Percentiles rank a stretch among this genome's conserved stretches.
phyloP scores from a whole-genome alignment of 2,329 filamentous ascomycete species.

The Xylariaceae sp. region DNA sequence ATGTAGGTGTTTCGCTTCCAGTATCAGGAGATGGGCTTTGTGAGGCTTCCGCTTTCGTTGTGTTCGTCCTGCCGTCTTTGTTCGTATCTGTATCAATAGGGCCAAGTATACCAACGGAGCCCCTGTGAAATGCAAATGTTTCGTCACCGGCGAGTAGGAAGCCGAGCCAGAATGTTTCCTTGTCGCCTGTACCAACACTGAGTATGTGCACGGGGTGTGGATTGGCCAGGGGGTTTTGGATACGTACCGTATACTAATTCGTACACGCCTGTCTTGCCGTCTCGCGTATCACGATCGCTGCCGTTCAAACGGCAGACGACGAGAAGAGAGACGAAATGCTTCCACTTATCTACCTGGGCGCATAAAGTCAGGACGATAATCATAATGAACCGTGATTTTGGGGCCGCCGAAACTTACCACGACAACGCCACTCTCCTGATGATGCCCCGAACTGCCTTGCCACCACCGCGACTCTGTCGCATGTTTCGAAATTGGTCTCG shows the following conservation, averaged over 20 bases:
- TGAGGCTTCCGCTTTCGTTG: not conserved
- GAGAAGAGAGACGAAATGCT: slow-evolving; percentile 41
- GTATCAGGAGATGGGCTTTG: not conserved
- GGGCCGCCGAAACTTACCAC: slow-evolving; percentile 36
- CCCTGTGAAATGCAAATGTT: slow-evolving; percentile 41
- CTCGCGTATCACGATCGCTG: slow-evolving; percentile 39
- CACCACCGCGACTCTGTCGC: slow-evolving; percentile 36
- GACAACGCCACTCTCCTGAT: slow-evolving; percentile 44
- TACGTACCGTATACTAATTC: slow-evolving; percentile 42
- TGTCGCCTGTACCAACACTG: slow-evolving; percentile 35
- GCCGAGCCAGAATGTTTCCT: slow-evolving; percentile 48
- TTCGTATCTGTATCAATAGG: slow-evolving; percentile 18
- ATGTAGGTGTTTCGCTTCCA: not conserved
- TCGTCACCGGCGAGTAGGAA: slow-evolving; percentile 42
- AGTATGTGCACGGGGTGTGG: not conserved
- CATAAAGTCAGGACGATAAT: not conserved
- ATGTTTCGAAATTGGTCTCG: slow-evolving; percentile 38
- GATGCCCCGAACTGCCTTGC: slow-evolving; percentile 34
- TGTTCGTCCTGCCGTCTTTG: not conserved
- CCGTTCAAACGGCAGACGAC: slow-evolving; percentile 39
- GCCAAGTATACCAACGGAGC: slow-evolving; percentile 35
- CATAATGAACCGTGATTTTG: too few species aligned
- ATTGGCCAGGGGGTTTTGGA: not conserved
- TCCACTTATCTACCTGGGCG: slow-evolving; percentile 37
- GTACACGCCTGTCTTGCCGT: slow-evolving; percentile 39